These are phyloP conservation scores for Pythium oligandrum DNA, from an alignment of 352 stramenopile genomes.

Conservation along the genomic window DNA sequence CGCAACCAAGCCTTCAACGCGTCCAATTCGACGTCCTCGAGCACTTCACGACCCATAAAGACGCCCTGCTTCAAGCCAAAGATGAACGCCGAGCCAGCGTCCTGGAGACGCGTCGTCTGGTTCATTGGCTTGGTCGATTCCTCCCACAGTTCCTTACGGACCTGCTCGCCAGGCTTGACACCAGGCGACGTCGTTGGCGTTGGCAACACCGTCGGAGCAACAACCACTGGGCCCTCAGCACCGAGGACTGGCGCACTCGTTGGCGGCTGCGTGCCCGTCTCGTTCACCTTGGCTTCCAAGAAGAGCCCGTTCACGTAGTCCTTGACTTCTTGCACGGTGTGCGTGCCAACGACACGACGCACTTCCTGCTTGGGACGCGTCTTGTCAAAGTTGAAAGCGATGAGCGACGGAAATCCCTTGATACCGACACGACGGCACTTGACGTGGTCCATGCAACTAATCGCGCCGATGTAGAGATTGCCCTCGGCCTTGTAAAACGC, in stretches of 20 bases:
- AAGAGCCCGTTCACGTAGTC: slow-evolving; percentile 64
- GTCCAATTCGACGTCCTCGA: slow-evolving; percentile 73
- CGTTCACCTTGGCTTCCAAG: slow-evolving; percentile 59
- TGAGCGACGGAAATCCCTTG: slow-evolving; percentile 79
- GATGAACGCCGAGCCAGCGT: slow-evolving; percentile 73
- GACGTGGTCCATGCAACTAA: slow-evolving; percentile 86
- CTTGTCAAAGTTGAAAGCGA: slow-evolving; percentile 78
- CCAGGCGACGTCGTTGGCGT: slow-evolving; percentile 13
- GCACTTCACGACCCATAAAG: slow-evolving; percentile 71
- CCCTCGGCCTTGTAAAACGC: slow-evolving; percentile 71
- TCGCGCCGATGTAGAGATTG: slow-evolving; percentile 63
- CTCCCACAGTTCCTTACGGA: slow-evolving; percentile 56
- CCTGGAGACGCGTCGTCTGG: slow-evolving; percentile 66
- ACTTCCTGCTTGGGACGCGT: slow-evolving; percentile 55
- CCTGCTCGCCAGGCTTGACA: slow-evolving; percentile 30
- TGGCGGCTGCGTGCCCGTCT: slow-evolving; percentile 54
- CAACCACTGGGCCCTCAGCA: neutral
- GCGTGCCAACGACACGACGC: slow-evolving; percentile 69
- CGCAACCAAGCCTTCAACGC: slow-evolving; percentile 76
- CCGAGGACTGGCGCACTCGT: slow-evolving; percentile 1
- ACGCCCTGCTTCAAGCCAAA: slow-evolving; percentile 74
- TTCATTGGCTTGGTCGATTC: slow-evolving; percentile 73
- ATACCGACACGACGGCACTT: slow-evolving; percentile 74
- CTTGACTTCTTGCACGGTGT: slow-evolving; percentile 75
- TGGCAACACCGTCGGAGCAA: slow-evolving; percentile 2